Evolutionary conservation across 257 asterid species (phyloP), one percentile per base, ranked within the genome.

Genomic region (Ocimum tenuiflorum): DNA sequence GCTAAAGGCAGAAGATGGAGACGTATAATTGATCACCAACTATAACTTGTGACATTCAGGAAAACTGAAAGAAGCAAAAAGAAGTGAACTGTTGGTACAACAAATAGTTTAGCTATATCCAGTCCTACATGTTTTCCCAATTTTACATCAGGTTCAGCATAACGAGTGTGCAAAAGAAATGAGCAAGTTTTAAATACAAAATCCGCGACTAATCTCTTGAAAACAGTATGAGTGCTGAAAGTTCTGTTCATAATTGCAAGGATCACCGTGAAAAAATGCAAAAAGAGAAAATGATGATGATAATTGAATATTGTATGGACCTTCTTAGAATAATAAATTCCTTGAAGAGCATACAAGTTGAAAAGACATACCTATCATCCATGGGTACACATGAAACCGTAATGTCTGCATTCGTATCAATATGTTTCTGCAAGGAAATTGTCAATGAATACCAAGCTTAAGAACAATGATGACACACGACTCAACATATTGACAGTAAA

Each of bases 361-460:
- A 14, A 27, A 52, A 61, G 10, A 24, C 77, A 50, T 48, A 94
- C 99, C 95, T 85, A 65, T 88, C 92, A 64, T 86, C 95, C 94
- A 90, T 85, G 55, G 99, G 96, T 22, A 88, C 85, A 73, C 99
- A 94, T 2, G 99, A 94, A 63, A 94, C 95, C 0, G 97, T 90
- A 53, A 94, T 88, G 75, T 94, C 99, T 15, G 99, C 97, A 77
- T 85, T 75, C 5, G 92, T 75, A 75, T 94, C 97, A 15, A 94
- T 77, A 73, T 94, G 97, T 69, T 80, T 94, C 99, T 94, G 96
- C 80, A 74, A 70, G 63, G 50, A 82, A 43, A 68, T 50, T 39
- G 11, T 17, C 45, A 14, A 19, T 77, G 36, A 22, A n/a, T 43
- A 48, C 27, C 13, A 72, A 63, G 58, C 17, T 48, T 24, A 4